These are phyloP conservation scores for Boletus insuetus DNA, from an alignment of 768 basidiomycete genomes.

Conservation along the genomic window DNA sequence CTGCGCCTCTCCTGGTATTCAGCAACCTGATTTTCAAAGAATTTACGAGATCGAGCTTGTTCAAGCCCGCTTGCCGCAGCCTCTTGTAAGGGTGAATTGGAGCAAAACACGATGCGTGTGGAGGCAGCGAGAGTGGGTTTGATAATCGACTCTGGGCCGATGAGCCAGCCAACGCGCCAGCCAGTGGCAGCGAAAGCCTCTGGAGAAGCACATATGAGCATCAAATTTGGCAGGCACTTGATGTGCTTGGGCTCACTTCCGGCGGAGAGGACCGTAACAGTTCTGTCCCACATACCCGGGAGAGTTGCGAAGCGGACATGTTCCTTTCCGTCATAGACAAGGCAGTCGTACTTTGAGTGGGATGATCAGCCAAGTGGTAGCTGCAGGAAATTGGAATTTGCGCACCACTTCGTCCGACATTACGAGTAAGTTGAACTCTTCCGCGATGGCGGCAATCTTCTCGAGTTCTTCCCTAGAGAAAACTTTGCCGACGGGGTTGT, in stretches of 20 bases:
- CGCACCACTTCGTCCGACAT: conserved; percentile 96
- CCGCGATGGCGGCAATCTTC: conserved; percentile 80
- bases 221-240: background rate
- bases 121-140: conserved; percentile 84
- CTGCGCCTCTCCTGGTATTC: conserved; percentile 82
- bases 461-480: conserved; percentile 83
- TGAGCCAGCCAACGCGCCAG: conserved; percentile 96
- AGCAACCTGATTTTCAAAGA: conserved; percentile 70
- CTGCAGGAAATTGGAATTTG: background rate
- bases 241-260: conserved; percentile 60
- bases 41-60: conserved; percentile 63
- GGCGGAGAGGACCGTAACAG: conserved; percentile 93
- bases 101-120: conserved; percentile 94
- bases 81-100: conserved; percentile 93
- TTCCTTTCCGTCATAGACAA: conserved; percentile 84
- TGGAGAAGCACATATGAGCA: conserved; percentile 27
- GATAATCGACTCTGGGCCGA: conserved; percentile 82
- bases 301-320: conserved; percentile 91
- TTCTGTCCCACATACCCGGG: conserved; percentile 99
- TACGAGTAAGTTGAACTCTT: conserved; percentile 89
- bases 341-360: conserved; percentile 76
- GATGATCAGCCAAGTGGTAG: background rate
- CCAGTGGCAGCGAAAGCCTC: conserved; percentile 97
- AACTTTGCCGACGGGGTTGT: conserved; percentile 98
- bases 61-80: conserved; percentile 90